Conservation (phyloP, 768 basidiomycete species). For the Floccularia luteovirens region DNA sequence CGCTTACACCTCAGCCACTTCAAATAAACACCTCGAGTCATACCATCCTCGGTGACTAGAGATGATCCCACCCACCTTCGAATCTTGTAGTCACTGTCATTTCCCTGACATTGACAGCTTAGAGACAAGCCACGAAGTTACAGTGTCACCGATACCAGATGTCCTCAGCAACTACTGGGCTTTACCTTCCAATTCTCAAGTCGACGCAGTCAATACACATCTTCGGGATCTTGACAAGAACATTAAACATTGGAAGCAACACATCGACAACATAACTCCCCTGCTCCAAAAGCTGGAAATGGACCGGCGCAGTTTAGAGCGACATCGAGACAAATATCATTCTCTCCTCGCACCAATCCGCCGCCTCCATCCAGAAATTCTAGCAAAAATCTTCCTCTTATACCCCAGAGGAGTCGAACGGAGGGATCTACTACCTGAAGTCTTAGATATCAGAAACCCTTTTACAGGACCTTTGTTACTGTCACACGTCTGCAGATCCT, state of each 20-base stretch:
- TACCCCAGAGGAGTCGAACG: constrained; percentile 6
- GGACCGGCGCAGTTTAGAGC: constrained; percentile 5
- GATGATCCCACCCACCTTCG: too few species aligned
- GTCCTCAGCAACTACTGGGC: constrained; percentile 7
- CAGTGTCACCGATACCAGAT: constrained; percentile 9
- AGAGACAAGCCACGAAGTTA: too few species aligned
- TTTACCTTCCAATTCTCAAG: constrained; percentile 5
- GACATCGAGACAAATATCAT: constrained; percentile 6
- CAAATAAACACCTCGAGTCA: too few species aligned
- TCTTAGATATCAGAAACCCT: constrained; percentile 9
- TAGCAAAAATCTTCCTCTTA: constrained; percentile 8
- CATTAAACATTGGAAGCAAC: constrained; percentile 4
- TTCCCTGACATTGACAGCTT: too few species aligned
- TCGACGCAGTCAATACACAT: constrained; percentile 1
- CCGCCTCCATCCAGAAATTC: constrained; percentile 9
- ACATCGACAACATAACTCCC: constrained; percentile 5
- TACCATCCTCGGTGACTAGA: too few species aligned
- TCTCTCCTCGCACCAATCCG: constrained; percentile 9
- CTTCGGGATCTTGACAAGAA: constrained; percentile 2
- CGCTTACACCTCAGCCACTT: too few species aligned
- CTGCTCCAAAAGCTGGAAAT: constrained; percentile 6
- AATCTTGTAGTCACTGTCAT: too few species aligned
- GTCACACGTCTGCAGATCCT: constrained; percentile 9
- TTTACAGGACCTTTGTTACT: constrained; percentile 8
- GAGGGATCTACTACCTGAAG: constrained; percentile 7